Evolutionary conservation across 371 early-diverging fungal genomes (phyloP).

Genomic region (Circinella umbellata): DNA sequence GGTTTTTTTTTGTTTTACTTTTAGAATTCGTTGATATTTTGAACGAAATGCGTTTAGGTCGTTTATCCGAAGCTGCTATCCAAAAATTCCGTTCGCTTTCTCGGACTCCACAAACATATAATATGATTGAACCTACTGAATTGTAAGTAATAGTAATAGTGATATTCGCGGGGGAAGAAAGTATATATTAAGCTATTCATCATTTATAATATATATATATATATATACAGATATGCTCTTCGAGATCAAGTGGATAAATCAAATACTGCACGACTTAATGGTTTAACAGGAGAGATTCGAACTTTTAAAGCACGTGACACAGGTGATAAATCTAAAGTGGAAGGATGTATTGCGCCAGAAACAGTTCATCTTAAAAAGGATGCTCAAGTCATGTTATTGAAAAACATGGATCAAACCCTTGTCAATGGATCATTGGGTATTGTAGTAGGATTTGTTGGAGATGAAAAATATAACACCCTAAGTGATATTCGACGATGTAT

Average conservation of each 20-base stretch:
- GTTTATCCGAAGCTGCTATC: constrained; percentile 55
- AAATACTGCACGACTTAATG: constrained; percentile 60
- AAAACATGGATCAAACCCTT: constrained; percentile 70
- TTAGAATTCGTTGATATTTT: constrained; percentile 63
- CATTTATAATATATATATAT: constrained; percentile 6
- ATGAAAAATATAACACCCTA: constrained; percentile 28
- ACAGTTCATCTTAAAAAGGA: constrained; percentile 68
- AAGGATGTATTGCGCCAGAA: constrained; percentile 57
- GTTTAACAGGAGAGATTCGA: constrained; percentile 49
- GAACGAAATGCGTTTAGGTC: constrained; percentile 70
- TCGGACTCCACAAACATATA: constrained; percentile 50
- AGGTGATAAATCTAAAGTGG: constrained; percentile 46
- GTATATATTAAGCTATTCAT: no score
- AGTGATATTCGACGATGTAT: constrained; percentile 6
- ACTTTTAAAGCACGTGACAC: constrained; percentile 39
- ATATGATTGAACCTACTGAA: constrained; percentile 77
- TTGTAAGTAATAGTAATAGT: constrained; percentile 50
- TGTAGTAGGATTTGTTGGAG: constrained; percentile 60
- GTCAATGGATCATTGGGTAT: constrained; percentile 90
- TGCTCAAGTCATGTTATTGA: constrained; percentile 90
- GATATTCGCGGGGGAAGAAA: no score
- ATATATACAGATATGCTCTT: constrained; percentile 48
- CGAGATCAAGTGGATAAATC: constrained; percentile 74
- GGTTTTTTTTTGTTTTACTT: not conserved
- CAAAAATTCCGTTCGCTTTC: constrained; percentile 54